Evolutionary conservation across 2,329 filamentous ascomycete species (phyloP), one percentile per base, ranked within the genome.

Genomic region (Akanthomyces uredinophilus): DNA sequence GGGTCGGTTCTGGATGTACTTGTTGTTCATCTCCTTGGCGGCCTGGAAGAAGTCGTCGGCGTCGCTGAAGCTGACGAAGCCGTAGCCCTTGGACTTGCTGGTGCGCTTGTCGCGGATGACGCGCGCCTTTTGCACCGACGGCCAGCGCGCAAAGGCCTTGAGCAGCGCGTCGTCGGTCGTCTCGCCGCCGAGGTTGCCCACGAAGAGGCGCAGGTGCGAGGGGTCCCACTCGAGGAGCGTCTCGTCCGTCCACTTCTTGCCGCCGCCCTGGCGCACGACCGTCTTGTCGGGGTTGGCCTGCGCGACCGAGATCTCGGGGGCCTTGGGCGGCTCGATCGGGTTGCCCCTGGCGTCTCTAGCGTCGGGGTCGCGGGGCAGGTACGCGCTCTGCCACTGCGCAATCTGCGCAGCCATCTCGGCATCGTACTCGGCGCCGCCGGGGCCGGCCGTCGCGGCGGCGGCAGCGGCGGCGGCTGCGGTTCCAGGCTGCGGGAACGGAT

Each of bases 1-100:
- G 0, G 95, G 95, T 75, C 98, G 95, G 73, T 92, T 97, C 70
- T 96, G 94, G 72, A 99, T 98, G 77, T 99, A 99, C 78, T 99
- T 98, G 69, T 93, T 93, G 71, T 97, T 91, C 95, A 98, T 98
- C 78, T 98, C 94, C 78, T 95, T 92, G 70, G 92, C 94, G 1
- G 95, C 94, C 70, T 91, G 87, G 81, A 99, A 98, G 74, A 96
- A 98, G 71, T 97, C 93, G 74, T 99, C 95, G 35, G 92, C 91
- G 72, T 97, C 91, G 69, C 88, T 89, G 77, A 99, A 98, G 75
- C 91, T 95, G 61, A 99, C 93, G 71, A 99, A 99, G 3, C 95
- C 95, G 72, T 91, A 99, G 0, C 94, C 95, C 73, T 95, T 96
- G 71, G 91, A 96, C 78, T 99, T 99, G 61, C 90, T 95, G 1